Evolutionary conservation across 1,284 basidiomycete species (phyloP).

Genomic region (Uromyces viciae-fabae): DNA sequence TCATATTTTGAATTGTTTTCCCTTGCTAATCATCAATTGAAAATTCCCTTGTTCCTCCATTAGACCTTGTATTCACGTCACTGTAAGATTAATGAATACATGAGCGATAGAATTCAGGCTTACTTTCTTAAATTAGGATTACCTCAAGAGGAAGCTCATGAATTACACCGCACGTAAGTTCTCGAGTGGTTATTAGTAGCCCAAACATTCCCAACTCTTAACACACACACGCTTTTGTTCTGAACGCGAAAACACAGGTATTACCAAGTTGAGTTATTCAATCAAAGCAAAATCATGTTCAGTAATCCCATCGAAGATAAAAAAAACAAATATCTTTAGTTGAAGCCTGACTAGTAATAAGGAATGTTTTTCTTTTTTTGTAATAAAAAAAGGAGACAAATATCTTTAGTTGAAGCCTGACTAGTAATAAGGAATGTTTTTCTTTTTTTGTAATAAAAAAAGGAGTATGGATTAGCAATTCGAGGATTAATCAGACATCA

Average conservation of each 20-base stretch:
- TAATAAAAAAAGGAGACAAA: too few relatives aligned
- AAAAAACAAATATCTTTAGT: neutral
- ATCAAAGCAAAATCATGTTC: neutral
- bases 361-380: too few relatives aligned
- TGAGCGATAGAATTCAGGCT: slow-evolving; percentile 56
- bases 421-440: too few relatives aligned
- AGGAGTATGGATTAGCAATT: slow-evolving; percentile 72
- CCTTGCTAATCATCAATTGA: neutral
- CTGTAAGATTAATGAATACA: slow-evolving; percentile 27
- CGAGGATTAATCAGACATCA: slow-evolving; percentile 76
- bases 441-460: slow-evolving; percentile 19
- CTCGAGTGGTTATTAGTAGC: too few relatives aligned
- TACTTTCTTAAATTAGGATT: slow-evolving; percentile 73
- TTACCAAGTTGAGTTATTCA: slow-evolving; percentile 35
- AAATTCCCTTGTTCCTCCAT: neutral
- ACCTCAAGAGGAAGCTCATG: slow-evolving; percentile 66
- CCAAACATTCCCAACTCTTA: neutral
- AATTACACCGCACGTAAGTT: slow-evolving; percentile 60
- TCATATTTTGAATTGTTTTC: neutral
- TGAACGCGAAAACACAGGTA: slow-evolving; percentile 6
- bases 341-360: too few relatives aligned
- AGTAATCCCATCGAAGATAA: neutral
- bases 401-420: too few relatives aligned
- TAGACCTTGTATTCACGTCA: slow-evolving; percentile 38
- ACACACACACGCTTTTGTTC: neutral